Percentiles rank a stretch among this genome's conserved stretches.
Evolutionary conservation across 345 rosid species (phyloP).

Genomic region (Melastoma malabathricum): DNA sequence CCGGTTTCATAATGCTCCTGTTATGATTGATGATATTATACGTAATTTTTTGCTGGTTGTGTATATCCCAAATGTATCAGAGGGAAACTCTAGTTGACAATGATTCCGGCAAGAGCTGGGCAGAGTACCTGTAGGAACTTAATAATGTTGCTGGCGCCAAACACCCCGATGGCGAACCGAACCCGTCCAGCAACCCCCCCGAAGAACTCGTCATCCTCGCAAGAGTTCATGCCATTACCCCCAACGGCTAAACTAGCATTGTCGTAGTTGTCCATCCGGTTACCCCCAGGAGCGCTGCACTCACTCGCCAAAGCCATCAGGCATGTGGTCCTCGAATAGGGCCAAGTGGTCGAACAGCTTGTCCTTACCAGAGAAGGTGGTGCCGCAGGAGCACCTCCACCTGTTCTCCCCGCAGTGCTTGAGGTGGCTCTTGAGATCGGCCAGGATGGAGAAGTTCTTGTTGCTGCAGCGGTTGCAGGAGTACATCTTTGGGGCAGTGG

Average conservation of each 20-base stretch:
- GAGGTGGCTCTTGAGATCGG: constrained; percentile 55
- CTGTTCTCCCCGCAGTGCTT: constrained; percentile 51
- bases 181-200: constrained; percentile 38
- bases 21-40: too few species aligned
- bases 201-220: constrained; percentile 6
- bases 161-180: constrained; percentile 32
- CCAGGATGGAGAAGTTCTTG: constrained; percentile 48
- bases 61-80: too few species aligned
- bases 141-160: constrained; percentile 39
- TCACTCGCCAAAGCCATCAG: constrained; percentile 16
- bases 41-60: too few species aligned
- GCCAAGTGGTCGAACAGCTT: constrained; percentile 65
- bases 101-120: too few species aligned
- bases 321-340: constrained; percentile 72
- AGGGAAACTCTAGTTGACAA: too few species aligned
- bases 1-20: too few species aligned
- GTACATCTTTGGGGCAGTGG: constrained; percentile 65
- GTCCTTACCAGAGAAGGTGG: constrained; percentile 57
- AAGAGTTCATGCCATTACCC: too few species aligned
- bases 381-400: constrained; percentile 66
- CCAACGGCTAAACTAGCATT: not conserved
- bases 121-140: constrained; percentile 31
- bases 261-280: constrained; percentile 11
- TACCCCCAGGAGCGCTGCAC: constrained; percentile 12
- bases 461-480: constrained; percentile 41